These are phyloP conservation scores for Alternaria infectoria DNA, from an alignment of 2,329 filamentous ascomycete species.

Conservation along the genomic window DNA sequence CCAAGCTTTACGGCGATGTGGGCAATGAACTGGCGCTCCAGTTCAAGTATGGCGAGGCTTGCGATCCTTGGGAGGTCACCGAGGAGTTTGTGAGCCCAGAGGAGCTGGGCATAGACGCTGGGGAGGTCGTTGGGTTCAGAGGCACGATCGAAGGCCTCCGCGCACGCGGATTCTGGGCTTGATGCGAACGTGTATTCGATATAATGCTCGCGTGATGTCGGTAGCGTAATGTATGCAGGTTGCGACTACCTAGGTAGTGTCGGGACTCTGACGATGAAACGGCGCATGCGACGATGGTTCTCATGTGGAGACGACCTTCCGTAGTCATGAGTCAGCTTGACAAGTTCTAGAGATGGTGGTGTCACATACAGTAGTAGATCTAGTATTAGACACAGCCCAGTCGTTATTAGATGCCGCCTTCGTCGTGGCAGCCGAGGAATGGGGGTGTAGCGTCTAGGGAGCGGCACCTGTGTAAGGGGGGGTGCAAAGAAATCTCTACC, in stretches of 20 bases:
- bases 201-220: no score
- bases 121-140: conserved; percentile 33
- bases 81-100: conserved; percentile 30
- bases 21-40: conserved; percentile 34
- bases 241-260: no score
- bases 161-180: conserved; percentile 2
- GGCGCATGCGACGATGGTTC: background rate
- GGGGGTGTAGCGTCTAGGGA: no score
- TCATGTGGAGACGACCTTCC: background rate
- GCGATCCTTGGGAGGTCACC: conserved; percentile 33
- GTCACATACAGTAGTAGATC: no score
- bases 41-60: conserved; percentile 36
- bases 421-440: no score
- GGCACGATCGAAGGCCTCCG: conserved; percentile 23
- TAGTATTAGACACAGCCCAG: no score
- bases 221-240: no score
- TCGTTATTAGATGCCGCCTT: no score
- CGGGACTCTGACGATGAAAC: background rate
- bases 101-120: conserved; percentile 30
- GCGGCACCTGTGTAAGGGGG: no score
- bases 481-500: no score
- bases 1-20: conserved; percentile 26
- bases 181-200: background rate
- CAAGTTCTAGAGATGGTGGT: no score
- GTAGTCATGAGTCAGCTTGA: background rate